A percentile compares a stretch with the other conserved stretches of the same genome.
These are phyloP conservation scores for Ceratocystis harringtonii DNA, from an alignment of 2,329 filamentous ascomycete genomes.

Conservation along the genomic window DNA sequence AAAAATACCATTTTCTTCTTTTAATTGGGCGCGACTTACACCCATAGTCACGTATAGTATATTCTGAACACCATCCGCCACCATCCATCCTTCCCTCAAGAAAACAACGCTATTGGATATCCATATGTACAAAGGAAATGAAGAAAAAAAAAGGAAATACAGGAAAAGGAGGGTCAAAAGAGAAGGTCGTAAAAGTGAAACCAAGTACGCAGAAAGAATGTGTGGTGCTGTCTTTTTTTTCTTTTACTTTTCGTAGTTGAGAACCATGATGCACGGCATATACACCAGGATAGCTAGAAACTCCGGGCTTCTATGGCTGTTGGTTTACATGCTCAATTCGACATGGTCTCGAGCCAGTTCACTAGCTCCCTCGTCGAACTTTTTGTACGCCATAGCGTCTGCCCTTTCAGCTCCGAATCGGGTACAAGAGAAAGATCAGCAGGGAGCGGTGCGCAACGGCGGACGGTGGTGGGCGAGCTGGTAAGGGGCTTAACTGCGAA, in stretches of 20 bases:
- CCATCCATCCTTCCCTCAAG: too few species aligned
- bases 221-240: neutral
- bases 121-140: neutral
- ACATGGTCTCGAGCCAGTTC: conserved; percentile 8
- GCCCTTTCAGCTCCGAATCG: neutral
- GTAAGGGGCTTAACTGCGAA: neutral
- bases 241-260: too few species aligned
- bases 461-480: neutral
- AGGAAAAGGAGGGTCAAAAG: neutral
- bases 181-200: neutral
- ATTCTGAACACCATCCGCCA: neutral
- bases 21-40: too few species aligned
- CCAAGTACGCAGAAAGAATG: neutral
- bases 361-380: neutral
- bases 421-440: neutral
- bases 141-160: neutral
- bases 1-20: too few species aligned
- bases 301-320: too few species aligned
- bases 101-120: conserved; percentile 1
- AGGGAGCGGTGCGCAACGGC: neutral
- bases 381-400: neutral
- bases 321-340: neutral
- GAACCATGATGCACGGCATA: too few species aligned
- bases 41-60: neutral
- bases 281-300: too few species aligned